Evolutionary conservation across 2,329 filamentous ascomycete species (phyloP), one percentile per base, ranked within the genome.

Genomic region (Aspergillus sclerotialis): DNA sequence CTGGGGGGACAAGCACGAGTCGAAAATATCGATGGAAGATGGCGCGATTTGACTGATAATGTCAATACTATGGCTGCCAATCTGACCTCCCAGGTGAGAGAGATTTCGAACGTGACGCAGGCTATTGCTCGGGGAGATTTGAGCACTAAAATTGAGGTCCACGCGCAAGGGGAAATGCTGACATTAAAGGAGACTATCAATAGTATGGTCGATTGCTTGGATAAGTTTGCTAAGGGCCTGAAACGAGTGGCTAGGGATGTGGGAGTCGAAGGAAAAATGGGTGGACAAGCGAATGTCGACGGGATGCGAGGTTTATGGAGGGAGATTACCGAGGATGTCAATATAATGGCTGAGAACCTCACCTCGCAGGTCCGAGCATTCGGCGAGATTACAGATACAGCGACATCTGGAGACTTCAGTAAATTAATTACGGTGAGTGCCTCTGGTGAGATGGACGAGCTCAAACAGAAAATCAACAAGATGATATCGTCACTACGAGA

Each of bases 381-480:
- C 62, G 92, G 89, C 35, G 90, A 96, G 58, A 96, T 98, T 52
- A 95, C 90, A n/a, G 94, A 95, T 60, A 80, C 92, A 24, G 92
- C 92, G 17, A 95, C 90, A 39, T 89, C 94, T 57, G 92, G 92
- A 44, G 90, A 98, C 63, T 96, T 96, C 61, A 94, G 87, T 15
- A 94, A 95, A 59, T 79, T 93, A 38, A 90, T 98, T 59, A 94
- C 92, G 30, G 90, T 98, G 12, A 89, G 95, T 61, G 92, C 92
- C 13, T 95, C 90, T 9, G 92, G 92, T 44, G 92, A 98, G 64
- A 96, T 98, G 92, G 92, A 96, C 63, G 90, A 96, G 62, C 73
- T 98, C 50, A 98, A 98, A 67, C 81, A 89, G 53, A 96, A 96
- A 72, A 96, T 98, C 74, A 98, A 96, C 60, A 86, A 93, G 68